A percentile compares a stretch with the other conserved stretches of the same genome.
phyloP scores from a whole-genome alignment of 2,329 filamentous ascomycete species.

The Ophidiomyces ophidiicola region DNA sequence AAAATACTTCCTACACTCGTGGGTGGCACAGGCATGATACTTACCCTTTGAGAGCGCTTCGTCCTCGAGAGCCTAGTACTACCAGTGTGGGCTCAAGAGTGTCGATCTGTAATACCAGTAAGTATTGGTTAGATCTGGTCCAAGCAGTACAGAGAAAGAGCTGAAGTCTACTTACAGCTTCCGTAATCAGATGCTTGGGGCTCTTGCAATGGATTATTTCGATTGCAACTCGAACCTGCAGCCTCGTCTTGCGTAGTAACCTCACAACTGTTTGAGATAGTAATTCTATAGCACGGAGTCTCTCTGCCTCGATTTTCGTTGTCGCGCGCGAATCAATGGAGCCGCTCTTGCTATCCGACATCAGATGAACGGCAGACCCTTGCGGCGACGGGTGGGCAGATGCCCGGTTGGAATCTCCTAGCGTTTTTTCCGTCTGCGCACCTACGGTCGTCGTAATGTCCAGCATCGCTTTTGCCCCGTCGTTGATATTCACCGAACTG shows the following conservation, averaged over 20 bases:
- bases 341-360: conserved; percentile 30
- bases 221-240: conserved; percentile 86
- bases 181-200: conserved; percentile 87
- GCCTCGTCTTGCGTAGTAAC: conserved; percentile 73
- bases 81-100: conserved; percentile 81
- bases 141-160: conserved; percentile 4
- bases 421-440: conserved; percentile 44
- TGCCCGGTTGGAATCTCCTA: conserved; percentile 23
- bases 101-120: conserved; percentile 57
- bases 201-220: conserved; percentile 98
- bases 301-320: conserved; percentile 60
- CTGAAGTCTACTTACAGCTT: conserved; percentile 60
- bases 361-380: conserved; percentile 20
- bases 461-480: conserved; percentile 61
- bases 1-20: not conserved
- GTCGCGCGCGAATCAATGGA: conserved; percentile 40
- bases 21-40: conserved; percentile 23
- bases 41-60: conserved; percentile 86
- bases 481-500: conserved; percentile 47
- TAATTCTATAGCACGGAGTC: conserved; percentile 65
- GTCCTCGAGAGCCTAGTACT: conserved; percentile 79
- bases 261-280: conserved; percentile 78
- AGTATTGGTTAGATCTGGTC: no score
- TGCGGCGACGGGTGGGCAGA: conserved; percentile 15
- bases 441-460: conserved; percentile 62